Conservation (phyloP, 2,329 filamentous ascomycete genomes). For the Arthrobotrys pseudoclavata region DNA sequence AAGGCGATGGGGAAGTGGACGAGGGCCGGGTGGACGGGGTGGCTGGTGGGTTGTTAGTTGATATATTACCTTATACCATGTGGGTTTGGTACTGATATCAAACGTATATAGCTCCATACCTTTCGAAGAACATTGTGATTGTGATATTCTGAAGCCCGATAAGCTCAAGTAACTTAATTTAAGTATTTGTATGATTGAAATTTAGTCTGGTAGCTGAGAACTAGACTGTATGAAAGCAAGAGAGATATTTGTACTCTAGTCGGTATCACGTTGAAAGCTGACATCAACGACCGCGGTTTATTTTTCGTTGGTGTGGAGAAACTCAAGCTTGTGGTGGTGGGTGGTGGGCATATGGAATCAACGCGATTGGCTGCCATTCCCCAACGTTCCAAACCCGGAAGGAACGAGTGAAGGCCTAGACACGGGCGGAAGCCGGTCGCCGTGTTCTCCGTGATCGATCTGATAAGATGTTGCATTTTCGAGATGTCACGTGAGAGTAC, state of each 20-base stretch:
- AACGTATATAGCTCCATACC: neutral
- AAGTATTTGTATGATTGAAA: neutral
- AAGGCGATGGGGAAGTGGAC: constrained; percentile 60
- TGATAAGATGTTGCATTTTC: constrained; percentile 7
- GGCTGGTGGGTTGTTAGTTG: constrained; percentile 24
- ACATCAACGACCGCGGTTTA: constrained; percentile 16
- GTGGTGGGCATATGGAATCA: constrained; percentile 35
- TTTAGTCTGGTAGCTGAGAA: neutral
- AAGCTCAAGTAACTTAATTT: neutral
- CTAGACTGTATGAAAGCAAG: no score
- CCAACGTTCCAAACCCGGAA: constrained; percentile 23
- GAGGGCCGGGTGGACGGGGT: constrained; percentile 54
- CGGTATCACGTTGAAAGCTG: constrained; percentile 21
- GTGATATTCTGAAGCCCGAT: constrained; percentile 1
- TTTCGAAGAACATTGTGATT: constrained; percentile 29
- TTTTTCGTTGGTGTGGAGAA: constrained; percentile 29
- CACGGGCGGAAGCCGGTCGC: constrained; percentile 14
- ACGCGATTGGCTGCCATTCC: constrained; percentile 43
- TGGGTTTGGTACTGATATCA: neutral
- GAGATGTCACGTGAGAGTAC: constrained; percentile 2
- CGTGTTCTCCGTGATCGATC: constrained; percentile 19
- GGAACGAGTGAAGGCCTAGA: neutral
- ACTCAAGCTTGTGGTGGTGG: constrained; percentile 2
- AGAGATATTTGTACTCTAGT: constrained; percentile 8
- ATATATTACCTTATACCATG: neutral